Evolutionary conservation across 2,329 filamentous ascomycete species (phyloP).

Genomic region (Corniculantispora saksenae): DNA sequence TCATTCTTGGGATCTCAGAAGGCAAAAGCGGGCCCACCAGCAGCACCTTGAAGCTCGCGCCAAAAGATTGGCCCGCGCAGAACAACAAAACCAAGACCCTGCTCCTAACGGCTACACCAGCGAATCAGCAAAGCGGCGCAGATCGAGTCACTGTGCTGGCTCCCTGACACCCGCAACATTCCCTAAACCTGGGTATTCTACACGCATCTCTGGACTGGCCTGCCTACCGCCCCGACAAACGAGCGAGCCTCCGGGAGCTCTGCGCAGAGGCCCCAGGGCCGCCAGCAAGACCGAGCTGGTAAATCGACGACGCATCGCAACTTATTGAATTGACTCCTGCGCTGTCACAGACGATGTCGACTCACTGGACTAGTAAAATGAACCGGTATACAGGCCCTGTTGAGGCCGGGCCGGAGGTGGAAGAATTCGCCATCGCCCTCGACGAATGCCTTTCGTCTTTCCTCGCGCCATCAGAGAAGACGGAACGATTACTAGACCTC

Average conservation of each 20-base stretch:
- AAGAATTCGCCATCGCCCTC: slow-evolving; percentile 79
- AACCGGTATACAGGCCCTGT: slow-evolving; percentile 37
- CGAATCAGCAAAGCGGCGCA: not conserved
- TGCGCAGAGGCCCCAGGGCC: slow-evolving; percentile 1
- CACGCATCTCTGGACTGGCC: not conserved
- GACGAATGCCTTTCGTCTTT: slow-evolving; percentile 68
- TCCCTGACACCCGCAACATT: not conserved
- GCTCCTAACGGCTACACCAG: not conserved
- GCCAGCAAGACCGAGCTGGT: slow-evolving; percentile 12
- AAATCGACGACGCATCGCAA: not conserved
- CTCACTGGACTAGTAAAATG: not conserved
- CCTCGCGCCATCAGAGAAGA: slow-evolving; percentile 54
- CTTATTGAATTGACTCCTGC: not conserved
- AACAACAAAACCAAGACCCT: slow-evolving; percentile 1
- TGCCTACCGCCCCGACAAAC: not conserved
- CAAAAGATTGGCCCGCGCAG: slow-evolving; percentile 6
- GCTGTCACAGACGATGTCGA: not conserved
- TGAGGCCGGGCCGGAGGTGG: slow-evolving; percentile 76
- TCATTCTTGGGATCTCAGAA: not conserved
- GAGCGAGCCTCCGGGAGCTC: slow-evolving; percentile 6
- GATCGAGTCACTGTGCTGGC: not conserved
- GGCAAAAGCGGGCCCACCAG: not conserved
- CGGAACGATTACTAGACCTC: slow-evolving; percentile 68
- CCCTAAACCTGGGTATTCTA: not conserved
- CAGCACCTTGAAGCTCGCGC: slow-evolving; percentile 9